These are phyloP conservation scores for Lepidopterella palustris DNA, from an alignment of 495 filamentous ascomycete species.

Conservation along the genomic window DNA sequence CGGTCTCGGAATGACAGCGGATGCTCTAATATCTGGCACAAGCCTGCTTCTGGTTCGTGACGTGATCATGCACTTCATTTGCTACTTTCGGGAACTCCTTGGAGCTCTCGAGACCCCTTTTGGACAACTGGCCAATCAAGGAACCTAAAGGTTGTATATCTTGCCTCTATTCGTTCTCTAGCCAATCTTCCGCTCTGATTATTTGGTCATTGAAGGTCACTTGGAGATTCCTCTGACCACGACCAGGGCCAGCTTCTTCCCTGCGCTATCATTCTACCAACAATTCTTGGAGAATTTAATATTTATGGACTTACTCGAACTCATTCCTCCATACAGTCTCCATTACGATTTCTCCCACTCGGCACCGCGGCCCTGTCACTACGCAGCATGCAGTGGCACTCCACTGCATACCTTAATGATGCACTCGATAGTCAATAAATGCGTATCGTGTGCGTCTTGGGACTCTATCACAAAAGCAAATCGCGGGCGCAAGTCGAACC, in stretches of 20 bases:
- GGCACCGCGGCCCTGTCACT: too few species aligned
- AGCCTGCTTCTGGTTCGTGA: neutral
- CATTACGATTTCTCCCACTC: too few species aligned
- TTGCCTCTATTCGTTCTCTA: neutral
- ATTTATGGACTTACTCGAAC: neutral
- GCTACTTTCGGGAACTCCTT: neutral
- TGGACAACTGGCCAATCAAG: neutral
- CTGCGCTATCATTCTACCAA: neutral
- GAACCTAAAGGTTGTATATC: neutral
- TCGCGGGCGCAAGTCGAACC: too few species aligned
- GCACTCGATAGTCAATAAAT: too few species aligned
- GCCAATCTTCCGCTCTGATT: neutral
- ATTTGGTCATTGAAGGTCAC: neutral
- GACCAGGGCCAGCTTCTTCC: neutral
- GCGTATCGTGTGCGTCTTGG: too few species aligned
- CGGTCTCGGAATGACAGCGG: neutral
- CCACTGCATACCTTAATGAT: too few species aligned
- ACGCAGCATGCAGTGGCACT: too few species aligned
- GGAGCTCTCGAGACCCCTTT: neutral
- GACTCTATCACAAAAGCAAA: too few species aligned
- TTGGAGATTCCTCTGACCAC: neutral
- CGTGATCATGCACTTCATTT: neutral
- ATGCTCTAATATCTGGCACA: neutral
- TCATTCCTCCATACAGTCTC: too few species aligned
- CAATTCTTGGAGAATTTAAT: neutral